Evolutionary conservation across 1,139 yeast species (phyloP), one percentile per base, ranked within the genome.

Genomic region (Diutina neorugosa): DNA sequence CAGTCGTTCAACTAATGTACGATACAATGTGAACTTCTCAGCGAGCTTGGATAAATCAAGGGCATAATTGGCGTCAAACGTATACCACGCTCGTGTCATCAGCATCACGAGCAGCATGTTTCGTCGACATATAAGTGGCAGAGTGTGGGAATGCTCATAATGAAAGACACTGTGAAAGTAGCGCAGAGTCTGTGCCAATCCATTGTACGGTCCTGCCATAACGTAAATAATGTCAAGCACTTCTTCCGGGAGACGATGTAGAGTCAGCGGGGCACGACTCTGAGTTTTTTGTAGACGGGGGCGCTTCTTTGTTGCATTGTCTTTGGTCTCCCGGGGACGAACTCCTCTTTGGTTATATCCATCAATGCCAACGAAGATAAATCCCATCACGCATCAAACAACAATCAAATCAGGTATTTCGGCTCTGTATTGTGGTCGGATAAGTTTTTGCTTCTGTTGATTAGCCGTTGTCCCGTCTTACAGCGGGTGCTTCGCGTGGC

Each of bases 181-280:
- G 52, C 60, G 61, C 58, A 64, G 70, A 0, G 64, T 59, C 18
- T 67, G 57, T 1, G 69, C 62, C n/a, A 69, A 64, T 44, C 60
- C 56, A 52, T 67, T 67, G 48, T 63, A 60, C 2, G 72, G 59
- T 6, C 72, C 70, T 0, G 70, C 60, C 23, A 57, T 56, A 6
- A 68, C 58, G 56, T 70, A 74, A 20, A 74, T 69, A 40, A 61
- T 58, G 18, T 58, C 57, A 12, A 73, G 52, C 1, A 74, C 54
- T 52, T 73, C 76, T 4, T 57, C 52, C 1, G 79, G 78, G 18
- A 74, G 59, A 19, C 60, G 55, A 52, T 60, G 61, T 19, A 61
- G 53, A 42, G 55, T 58, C 21, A 25, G 48, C 14, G 12, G 37
- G 34, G 34, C 8, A 27, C 34, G 34, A 9, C 11, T 11, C 2